Base-by-base conservation (phyloP, 139 green algal species). In the Yamagishiella unicocca region DNA sequence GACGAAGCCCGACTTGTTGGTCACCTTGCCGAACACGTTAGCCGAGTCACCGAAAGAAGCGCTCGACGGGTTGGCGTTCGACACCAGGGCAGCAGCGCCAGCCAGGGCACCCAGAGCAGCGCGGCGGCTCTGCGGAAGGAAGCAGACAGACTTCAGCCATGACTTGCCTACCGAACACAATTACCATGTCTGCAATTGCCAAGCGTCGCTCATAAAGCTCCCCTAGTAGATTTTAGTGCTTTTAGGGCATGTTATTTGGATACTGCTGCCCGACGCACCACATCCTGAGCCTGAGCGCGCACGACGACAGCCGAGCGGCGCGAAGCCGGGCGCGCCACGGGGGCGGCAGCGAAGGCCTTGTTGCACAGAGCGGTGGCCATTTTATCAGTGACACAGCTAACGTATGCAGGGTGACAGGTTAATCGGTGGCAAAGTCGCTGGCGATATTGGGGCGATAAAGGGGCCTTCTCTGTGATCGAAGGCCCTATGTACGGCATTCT, bases 41-140 rank as follows among this genome's bases (percentile, higher is more conserved):
- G 97, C 97, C 24, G 94, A 91, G 54, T 99, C 95, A 90, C 97
- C 97, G 85, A 96, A 99, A 5, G 95, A 95, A 38, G 97, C 97
- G 83, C 95, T 80, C 14, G 94, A 93, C 46, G 94, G 92, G 17
- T 85, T 55, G 22, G 82, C 85, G 46, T 50, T 78, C 46, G 85
- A 54, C 38, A 96, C 83, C 67, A 97, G 84, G 33, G 93, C 92
- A 35, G 93, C 93, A 68, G 90, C 92, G 37, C 90, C 91, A 64
- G 94, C 93, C 45, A 98, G 83, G 62, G 94, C 62, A 66, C 91
- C 94, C 86, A 98, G 91, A 74, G 93, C 92, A 79, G 94, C 93
- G 85, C 96, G 96, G 89, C 95, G 94, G 87, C 43, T 89, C 89
- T 95, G 90, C 90, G 78, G 37, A 25, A 14, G 43, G 0, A 58